Base-by-base conservation (phyloP, 2,329 filamentous ascomycete genomes). In the Alternaria novae-zelandiae region DNA sequence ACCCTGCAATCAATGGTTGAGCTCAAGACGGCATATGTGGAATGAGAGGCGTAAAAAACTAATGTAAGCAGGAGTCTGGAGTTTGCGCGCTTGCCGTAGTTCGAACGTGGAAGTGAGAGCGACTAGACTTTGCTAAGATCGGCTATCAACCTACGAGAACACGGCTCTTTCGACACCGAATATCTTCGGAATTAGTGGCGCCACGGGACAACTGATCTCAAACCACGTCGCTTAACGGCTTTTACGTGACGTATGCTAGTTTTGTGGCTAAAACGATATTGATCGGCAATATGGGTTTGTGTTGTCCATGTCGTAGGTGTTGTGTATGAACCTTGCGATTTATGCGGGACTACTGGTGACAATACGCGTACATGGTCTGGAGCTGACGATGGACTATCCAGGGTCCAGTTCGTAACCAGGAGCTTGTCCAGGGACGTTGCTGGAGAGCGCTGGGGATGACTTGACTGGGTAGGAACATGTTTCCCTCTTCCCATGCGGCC, bases 21-120 rank as follows among this genome's bases (percentile, higher is more conserved):
- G 44, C 32, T n/a, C 23, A 36, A 57, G 30, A 49, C 57, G 51
- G 54, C 30, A 57, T 25, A 36, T 36, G 21, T 44, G 49, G 26
- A 57, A 60, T 28, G 30, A 53, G 26, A 59, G 50, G 60, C 55
- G 44, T 50, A 32, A 17, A 54, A 54, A 49, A 54, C 46, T 47
- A 53, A 21, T 21, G 28, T 26, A n/a, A 11, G 44, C 30, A 23
- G 30, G 15, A 12, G 15, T 59, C 30, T 53, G 47, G 11, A 20
- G 25, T 43, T 50, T 49, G 17, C 43, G 36, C 44, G 32, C 26
- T 45, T 62, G 43, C 55, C 41, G 54, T 59, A 59, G 60, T 54
- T 57, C 60, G 13, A 63, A 59, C 56, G 49, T 47, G 60, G 49
- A 59, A 54, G 49, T 59, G 13, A 11, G 26, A 58, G 54, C 41